phyloP scores from a whole-genome alignment of 129 eudicot genomes.

The Arctium lappa region DNA sequence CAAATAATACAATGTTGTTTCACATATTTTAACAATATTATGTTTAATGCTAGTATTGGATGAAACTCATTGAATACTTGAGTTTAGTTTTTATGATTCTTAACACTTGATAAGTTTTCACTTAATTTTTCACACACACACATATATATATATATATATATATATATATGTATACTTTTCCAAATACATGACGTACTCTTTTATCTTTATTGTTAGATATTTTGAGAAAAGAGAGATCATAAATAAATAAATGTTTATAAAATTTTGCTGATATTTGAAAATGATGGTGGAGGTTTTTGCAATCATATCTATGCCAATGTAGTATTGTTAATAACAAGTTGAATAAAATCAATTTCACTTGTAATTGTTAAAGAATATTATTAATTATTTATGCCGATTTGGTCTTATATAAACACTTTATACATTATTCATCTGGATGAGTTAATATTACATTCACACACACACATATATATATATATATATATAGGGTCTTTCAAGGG shows the following conservation, averaged over 20 bases:
- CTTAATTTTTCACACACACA: no score
- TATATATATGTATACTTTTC: no score
- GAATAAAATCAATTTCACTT: neutral
- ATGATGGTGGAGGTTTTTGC: neutral
- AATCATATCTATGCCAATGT: neutral
- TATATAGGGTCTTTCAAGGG: no score
- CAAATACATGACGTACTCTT: no score
- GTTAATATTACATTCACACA: neutral
- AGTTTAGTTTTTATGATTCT: no score
- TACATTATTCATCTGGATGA: neutral
- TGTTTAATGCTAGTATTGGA: no score
- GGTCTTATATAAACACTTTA: neutral
- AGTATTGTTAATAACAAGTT: neutral
- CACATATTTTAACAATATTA: no score
- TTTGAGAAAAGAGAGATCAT: neutral
- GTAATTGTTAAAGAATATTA: no score
- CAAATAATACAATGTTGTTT: no score
- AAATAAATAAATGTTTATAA: neutral
- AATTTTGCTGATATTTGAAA: neutral
- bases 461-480: no score
- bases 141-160: no score
- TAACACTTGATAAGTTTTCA: neutral
- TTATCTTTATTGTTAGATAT: neutral
- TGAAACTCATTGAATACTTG: neutral
- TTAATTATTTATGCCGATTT: no score